phyloP scores from a whole-genome alignment of 768 basidiomycete species.

The Hemileccinum impolitum region DNA sequence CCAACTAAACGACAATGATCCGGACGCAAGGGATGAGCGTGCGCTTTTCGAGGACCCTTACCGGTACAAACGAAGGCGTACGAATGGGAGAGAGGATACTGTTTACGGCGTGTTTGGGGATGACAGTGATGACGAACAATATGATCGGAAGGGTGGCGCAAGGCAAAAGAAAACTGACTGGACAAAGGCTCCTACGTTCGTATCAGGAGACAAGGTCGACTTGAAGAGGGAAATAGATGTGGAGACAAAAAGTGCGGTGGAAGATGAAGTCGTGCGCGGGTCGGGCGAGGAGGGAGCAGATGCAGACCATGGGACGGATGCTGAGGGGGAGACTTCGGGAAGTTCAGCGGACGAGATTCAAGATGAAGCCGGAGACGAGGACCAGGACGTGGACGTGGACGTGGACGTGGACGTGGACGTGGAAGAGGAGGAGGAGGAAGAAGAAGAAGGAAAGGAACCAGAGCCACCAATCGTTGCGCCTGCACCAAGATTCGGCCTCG shows the following conservation, averaged over 20 bases:
- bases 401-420: no score
- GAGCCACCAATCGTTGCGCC: constrained; percentile 30
- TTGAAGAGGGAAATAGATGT: constrained; percentile 41
- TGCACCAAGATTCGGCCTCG: constrained; percentile 18
- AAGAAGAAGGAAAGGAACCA: constrained; percentile 24
- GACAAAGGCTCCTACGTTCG: constrained; percentile 76
- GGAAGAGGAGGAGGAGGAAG: neutral
- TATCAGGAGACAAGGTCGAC: constrained; percentile 49
- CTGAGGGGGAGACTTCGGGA: constrained; percentile 33
- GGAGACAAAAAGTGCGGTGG: constrained; percentile 34
- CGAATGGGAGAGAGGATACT: constrained; percentile 65
- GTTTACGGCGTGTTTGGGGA: constrained; percentile 75
- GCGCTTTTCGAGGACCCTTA: constrained; percentile 77
- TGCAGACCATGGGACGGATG: constrained; percentile 29
- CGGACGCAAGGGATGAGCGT: constrained; percentile 68
- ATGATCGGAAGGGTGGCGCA: constrained; percentile 20
- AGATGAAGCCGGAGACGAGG: constrained; percentile 33
- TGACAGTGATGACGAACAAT: constrained; percentile 63
- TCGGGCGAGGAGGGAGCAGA: constrained; percentile 37
- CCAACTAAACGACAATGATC: constrained; percentile 47
- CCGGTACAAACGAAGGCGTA: constrained; percentile 62
- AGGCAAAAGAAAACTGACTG: constrained; percentile 54
- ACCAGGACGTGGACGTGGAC: no score
- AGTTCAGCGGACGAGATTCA: constrained; percentile 32
- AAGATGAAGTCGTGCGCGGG: constrained; percentile 34